These are phyloP conservation scores for Cadophora sp. DNA, from an alignment of 2,329 filamentous ascomycete genomes.

Conservation along the genomic window DNA sequence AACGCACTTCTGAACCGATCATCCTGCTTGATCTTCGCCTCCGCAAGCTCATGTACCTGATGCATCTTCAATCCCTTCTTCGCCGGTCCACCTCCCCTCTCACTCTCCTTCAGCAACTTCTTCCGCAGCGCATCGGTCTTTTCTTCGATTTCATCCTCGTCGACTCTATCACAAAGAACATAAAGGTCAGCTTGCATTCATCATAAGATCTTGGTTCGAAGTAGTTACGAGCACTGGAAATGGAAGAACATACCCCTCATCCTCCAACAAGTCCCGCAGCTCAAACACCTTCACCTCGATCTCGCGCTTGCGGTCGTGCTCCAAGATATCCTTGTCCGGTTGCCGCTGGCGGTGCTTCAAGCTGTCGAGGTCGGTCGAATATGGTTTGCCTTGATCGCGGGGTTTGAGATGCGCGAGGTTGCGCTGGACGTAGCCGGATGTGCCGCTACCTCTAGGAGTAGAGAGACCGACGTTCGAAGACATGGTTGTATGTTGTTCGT, in stretches of 20 bases:
- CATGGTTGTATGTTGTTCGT: slow-evolving; percentile 64
- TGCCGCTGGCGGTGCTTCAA: slow-evolving; percentile 80
- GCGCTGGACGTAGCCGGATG: slow-evolving; percentile 96
- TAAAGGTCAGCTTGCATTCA: slow-evolving; percentile 21
- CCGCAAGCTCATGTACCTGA: slow-evolving; percentile 94
- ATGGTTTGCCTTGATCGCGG: slow-evolving; percentile 73
- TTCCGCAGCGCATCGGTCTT: slow-evolving; percentile 70
- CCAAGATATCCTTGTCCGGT: slow-evolving; percentile 90
- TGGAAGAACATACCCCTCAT: slow-evolving; percentile 69
- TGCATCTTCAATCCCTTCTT: slow-evolving; percentile 79
- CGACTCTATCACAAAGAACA: slow-evolving; percentile 57
- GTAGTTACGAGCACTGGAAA: background rate
- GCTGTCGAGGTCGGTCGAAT: slow-evolving; percentile 69
- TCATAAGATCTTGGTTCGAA: no score
- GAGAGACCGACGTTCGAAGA: slow-evolving; percentile 96
- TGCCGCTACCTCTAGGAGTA: slow-evolving; percentile 93
- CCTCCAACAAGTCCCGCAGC: slow-evolving; percentile 87
- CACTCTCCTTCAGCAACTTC: slow-evolving; percentile 59
- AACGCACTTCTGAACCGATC: slow-evolving; percentile 86
- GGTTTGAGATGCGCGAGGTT: slow-evolving; percentile 89
- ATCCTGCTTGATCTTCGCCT: slow-evolving; percentile 95
- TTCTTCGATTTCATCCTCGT: slow-evolving; percentile 90
- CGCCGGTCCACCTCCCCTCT: slow-evolving; percentile 48
- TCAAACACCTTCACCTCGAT: slow-evolving; percentile 95
- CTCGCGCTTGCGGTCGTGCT: slow-evolving; percentile 90